Conservation (phyloP, 2,329 filamentous ascomycete species). For the Purpureocillium takamizusanense region DNA sequence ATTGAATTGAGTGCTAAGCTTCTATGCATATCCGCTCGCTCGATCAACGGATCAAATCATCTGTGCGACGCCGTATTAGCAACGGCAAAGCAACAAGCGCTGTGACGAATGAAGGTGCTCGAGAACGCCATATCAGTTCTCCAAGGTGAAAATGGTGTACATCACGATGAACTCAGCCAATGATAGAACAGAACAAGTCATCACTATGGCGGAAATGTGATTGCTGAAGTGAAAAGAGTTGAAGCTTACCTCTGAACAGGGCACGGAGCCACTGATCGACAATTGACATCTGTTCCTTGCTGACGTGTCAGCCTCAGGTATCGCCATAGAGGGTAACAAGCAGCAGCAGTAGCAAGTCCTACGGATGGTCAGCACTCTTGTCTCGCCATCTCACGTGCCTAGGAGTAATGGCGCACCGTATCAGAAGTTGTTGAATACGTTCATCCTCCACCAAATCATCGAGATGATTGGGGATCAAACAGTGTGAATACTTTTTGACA, state of each 20-base stretch:
- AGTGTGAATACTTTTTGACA: constrained; percentile 47
- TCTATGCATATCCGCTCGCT: too few relatives aligned
- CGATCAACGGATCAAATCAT: too few relatives aligned
- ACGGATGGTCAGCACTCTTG: not conserved
- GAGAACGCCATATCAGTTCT: constrained; percentile 41
- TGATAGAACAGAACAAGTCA: constrained; percentile 37
- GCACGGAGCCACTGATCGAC: too few relatives aligned
- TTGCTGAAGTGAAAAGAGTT: not conserved
- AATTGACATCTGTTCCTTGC: not conserved
- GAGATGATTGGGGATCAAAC: constrained; percentile 38
- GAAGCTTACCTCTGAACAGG: too few relatives aligned
- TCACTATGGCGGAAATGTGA: constrained; percentile 30
- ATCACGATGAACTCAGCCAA: constrained; percentile 48
- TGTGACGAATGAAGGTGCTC: not conserved
- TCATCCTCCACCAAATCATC: constrained; percentile 35
- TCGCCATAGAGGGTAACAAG: not conserved
- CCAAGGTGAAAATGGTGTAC: constrained; percentile 50
- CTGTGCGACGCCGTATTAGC: not conserved
- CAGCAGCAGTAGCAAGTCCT: not conserved
- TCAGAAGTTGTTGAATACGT: constrained; percentile 45
- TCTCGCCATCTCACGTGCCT: not conserved
- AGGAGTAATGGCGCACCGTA: constrained; percentile 23
- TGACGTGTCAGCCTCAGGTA: constrained; percentile 1
- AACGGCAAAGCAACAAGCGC: not conserved
- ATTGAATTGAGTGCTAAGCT: too few relatives aligned